A percentile compares a stretch with the other conserved stretches of the same genome.
These are phyloP conservation scores for Leccinum fibrillosum DNA, from an alignment of 768 basidiomycete species.

Conservation along the genomic window DNA sequence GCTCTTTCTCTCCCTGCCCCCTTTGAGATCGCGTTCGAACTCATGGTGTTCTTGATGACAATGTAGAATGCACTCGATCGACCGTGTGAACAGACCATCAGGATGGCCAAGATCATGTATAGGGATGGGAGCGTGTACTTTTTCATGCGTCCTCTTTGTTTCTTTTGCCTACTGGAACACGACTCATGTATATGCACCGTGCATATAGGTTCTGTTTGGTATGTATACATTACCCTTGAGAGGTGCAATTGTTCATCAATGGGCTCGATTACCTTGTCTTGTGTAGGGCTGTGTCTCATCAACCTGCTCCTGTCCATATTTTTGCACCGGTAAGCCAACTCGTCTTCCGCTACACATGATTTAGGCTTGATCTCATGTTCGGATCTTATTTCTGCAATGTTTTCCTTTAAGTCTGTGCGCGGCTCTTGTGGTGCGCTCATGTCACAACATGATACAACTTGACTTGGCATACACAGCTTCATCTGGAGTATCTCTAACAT, in stretches of 20 bases:
- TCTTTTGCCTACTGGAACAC: not conserved
- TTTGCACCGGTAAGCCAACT: conserved; percentile 21
- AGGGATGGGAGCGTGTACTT: conserved; percentile 28
- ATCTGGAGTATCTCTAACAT: conserved; percentile 35
- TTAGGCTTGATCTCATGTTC: not conserved
- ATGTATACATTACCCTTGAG: not conserved
- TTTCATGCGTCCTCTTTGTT: conserved; percentile 18
- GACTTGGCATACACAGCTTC: conserved; percentile 23
- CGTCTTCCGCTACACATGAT: too few species aligned
- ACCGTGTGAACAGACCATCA: conserved; percentile 14
- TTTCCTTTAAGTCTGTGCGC: conserved; percentile 19
- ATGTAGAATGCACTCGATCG: conserved; percentile 30
- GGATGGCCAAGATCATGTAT: conserved; percentile 11
- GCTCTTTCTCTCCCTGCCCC: too few species aligned
- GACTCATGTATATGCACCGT: not conserved
- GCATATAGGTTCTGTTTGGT: conserved; percentile 25
- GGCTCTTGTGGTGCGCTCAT: not conserved
- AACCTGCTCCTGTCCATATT: conserved; percentile 20
- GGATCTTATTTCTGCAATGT: not conserved
- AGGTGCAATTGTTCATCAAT: not conserved
- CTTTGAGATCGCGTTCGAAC: conserved; percentile 28
- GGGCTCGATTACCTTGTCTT: not conserved
- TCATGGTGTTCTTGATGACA: conserved; percentile 28
- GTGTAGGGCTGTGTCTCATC: conserved; percentile 18
- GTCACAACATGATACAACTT: not conserved